phyloP scores from a whole-genome alignment of 805 yeast genomes.

The Metschnikowia borealis region DNA sequence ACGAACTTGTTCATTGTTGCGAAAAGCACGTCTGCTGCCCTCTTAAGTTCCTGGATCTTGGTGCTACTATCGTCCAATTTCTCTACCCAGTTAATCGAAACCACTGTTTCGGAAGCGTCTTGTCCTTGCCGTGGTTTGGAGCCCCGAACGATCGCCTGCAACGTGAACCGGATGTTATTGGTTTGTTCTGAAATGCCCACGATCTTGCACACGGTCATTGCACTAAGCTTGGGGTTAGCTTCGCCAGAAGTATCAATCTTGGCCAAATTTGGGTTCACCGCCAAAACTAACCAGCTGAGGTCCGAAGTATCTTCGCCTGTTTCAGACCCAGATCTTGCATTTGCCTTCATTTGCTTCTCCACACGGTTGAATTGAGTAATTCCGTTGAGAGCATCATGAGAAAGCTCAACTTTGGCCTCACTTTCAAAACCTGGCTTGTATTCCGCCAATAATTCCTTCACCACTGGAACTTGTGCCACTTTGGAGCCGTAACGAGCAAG shows the following conservation, averaged over 20 bases:
- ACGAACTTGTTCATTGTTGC: constrained; percentile 38
- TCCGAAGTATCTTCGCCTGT: constrained; percentile 13
- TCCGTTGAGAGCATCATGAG: constrained; percentile 31
- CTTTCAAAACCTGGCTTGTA: constrained; percentile 22
- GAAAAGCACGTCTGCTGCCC: constrained; percentile 22
- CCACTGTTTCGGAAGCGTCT: constrained; percentile 22
- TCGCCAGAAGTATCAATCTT: constrained; percentile 23
- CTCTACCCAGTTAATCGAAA: constrained; percentile 25
- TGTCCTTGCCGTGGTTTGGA: constrained; percentile 6
- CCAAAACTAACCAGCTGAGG: constrained; percentile 37
- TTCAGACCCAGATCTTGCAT: background rate
- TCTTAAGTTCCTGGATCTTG: constrained; percentile 19
- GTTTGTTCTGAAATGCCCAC: constrained; percentile 44
- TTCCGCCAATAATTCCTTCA: constrained; percentile 31
- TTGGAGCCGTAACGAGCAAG: constrained; percentile 39
- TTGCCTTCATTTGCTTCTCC: constrained; percentile 6
- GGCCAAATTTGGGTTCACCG: constrained; percentile 30
- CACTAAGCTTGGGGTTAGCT: constrained; percentile 1
- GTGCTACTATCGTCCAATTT: constrained; percentile 14
- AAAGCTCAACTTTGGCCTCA: constrained; percentile 17
- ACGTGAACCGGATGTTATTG: constrained; percentile 42
- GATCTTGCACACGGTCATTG: constrained; percentile 44
- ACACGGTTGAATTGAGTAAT: constrained; percentile 20
- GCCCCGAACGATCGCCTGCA: constrained; percentile 50
- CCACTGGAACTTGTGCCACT: constrained; percentile 23